These are phyloP conservation scores for cucumber (Cucumis sativus) DNA, from an alignment of 306 rosid genomes.

Conservation along the genomic window Cucumber_9930_V3 NC_026660.2:654501-655000, in stretches of 20 bases:
- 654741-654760: conserved; percentile 1
- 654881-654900: neutral
- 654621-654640: conserved; percentile 10
- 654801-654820: conserved; percentile 9
- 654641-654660: conserved; percentile 35
- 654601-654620: conserved; percentile 4
- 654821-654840: conserved; percentile 11
- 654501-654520: conserved; percentile 7
- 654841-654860: conserved; percentile 28
- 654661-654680: conserved; percentile 41
- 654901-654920: neutral
- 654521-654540: conserved; percentile 9
- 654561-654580: conserved; percentile 1
- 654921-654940: neutral
- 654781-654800: conserved; percentile 17
- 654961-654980: conserved; percentile 15
- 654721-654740: conserved; percentile 21
- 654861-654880: conserved; percentile 12
- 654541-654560: conserved; percentile 10
- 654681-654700: conserved; percentile 76
- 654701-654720: conserved; percentile 54
- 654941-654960: neutral
- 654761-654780: conserved; percentile 12
- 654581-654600: neutral
- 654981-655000: conserved; percentile 2